Evolutionary conservation across 805 yeast species (phyloP).

Genomic region (Zygoascus flipseniorum): DNA sequence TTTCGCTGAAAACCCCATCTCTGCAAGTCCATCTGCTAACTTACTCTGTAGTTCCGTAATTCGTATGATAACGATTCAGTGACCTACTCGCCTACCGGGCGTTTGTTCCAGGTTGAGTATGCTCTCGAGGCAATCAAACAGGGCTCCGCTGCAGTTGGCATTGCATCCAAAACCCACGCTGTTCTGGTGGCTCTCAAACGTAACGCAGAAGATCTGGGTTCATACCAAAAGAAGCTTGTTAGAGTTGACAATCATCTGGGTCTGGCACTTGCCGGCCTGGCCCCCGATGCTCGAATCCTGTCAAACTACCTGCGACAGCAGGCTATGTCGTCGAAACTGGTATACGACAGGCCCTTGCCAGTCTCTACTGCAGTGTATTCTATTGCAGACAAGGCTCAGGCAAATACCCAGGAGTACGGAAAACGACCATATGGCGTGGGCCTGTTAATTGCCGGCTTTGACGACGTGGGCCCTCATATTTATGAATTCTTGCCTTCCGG

Average conservation of each 20-base stretch:
- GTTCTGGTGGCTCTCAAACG: conserved; percentile 92
- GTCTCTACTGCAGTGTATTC: conserved; percentile 75
- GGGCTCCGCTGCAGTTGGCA: conserved; percentile 95
- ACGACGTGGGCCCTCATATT: conserved; percentile 79
- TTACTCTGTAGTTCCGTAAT: conserved; percentile 67
- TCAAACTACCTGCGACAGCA: conserved; percentile 84
- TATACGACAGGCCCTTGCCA: conserved; percentile 77
- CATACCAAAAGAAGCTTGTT: conserved; percentile 90
- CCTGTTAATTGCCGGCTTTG: conserved; percentile 78
- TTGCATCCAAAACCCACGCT: conserved; percentile 77
- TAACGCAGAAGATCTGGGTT: conserved; percentile 94
- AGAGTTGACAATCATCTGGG: conserved; percentile 92
- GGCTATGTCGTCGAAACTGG: conserved; percentile 78
- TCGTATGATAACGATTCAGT: conserved; percentile 98
- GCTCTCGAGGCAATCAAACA: conserved; percentile 95
- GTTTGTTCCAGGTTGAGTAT: conserved; percentile 81
- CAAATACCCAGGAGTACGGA: conserved; percentile 91
- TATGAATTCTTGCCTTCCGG: conserved; percentile 97
- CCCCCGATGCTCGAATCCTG: conserved; percentile 95
- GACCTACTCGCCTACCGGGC: conserved; percentile 92
- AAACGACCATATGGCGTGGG: conserved; percentile 99
- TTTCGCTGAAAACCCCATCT: too few species aligned
- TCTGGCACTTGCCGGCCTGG: conserved; percentile 91
- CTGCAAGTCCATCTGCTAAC: too few species aligned
- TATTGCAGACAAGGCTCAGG: conserved; percentile 95